Percentiles rank a stretch among this genome's conserved stretches.
Conservation (phyloP, 148 eudicot species). For the Simmondsia chinensis region DNA sequence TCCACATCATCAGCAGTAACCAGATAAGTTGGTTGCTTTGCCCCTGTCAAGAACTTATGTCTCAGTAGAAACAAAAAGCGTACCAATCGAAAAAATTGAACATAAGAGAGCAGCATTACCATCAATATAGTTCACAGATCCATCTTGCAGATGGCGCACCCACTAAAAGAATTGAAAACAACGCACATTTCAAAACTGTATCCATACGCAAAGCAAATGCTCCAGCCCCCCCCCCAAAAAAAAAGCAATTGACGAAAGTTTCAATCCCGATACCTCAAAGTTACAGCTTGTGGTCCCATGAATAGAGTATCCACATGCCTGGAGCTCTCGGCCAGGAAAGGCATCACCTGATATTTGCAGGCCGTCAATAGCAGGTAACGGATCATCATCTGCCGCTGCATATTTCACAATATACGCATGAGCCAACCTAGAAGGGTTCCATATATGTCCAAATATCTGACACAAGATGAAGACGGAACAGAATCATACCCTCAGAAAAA, state of each 20-base stretch:
- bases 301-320: conserved; percentile 69
- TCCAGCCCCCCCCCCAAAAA: too few species aligned
- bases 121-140: conserved; percentile 82
- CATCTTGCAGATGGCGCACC: conserved; percentile 96
- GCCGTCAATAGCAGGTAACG: conserved; percentile 69
- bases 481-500: conserved; percentile 65
- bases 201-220: too few species aligned
- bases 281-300: conserved; percentile 95
- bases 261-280: conserved; percentile 61
- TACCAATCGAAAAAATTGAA: neutral
- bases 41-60: conserved; percentile 43
- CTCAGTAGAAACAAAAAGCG: neutral
- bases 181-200: conserved; percentile 6
- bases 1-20: conserved; percentile 91
- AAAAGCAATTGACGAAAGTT: conserved; percentile 5
- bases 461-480: conserved; percentile 3
- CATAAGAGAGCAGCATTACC: conserved; percentile 32
- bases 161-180: conserved; percentile 38
- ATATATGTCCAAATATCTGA: conserved; percentile 2
- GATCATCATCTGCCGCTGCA: conserved; percentile 88
- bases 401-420: conserved; percentile 9
- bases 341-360: conserved; percentile 95
- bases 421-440: too few species aligned
- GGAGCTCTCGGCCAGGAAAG: conserved; percentile 75
- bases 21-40: conserved; percentile 82